Evolutionary conservation across 2,329 filamentous ascomycete genomes (phyloP).

Genomic region (Aspergillaceae sp.): DNA sequence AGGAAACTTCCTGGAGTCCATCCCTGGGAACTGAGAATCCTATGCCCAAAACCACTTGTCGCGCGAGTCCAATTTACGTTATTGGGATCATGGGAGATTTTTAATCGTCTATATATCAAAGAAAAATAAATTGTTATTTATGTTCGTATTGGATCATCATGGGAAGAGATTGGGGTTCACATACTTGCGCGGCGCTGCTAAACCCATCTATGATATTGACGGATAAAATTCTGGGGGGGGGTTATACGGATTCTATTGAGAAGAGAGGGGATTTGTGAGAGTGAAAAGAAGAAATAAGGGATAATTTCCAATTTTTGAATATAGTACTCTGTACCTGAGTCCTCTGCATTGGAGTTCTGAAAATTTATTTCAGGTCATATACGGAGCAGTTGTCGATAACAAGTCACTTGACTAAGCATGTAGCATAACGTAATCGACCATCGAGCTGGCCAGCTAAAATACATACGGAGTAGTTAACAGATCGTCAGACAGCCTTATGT

Average conservation of each 20-base stretch:
- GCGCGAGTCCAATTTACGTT: constrained; percentile 88
- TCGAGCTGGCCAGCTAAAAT: no score
- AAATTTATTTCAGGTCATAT: no score
- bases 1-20: constrained; percentile 82
- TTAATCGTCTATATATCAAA: constrained; percentile 44
- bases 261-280: neutral
- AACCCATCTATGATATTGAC: constrained; percentile 48
- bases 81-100: constrained; percentile 85
- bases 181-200: constrained; percentile 60
- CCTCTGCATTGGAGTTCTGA: no score
- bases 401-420: no score
- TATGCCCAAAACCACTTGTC: constrained; percentile 76
- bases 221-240: neutral
- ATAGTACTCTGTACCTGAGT: no score
- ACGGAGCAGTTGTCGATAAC: no score
- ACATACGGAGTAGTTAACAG: no score
- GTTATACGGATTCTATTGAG: neutral
- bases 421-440: no score
- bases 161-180: constrained; percentile 8
- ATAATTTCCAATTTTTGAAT: no score
- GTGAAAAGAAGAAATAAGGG: neutral
- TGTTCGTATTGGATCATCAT: neutral
- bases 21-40: constrained; percentile 77
- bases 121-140: neutral
- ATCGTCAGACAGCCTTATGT: no score